Percentiles rank a stretch among this genome's conserved stretches.
These are phyloP conservation scores for Gossypium rotundifolium DNA, from an alignment of 345 rosid genomes.

Conservation along the genomic window DNA sequence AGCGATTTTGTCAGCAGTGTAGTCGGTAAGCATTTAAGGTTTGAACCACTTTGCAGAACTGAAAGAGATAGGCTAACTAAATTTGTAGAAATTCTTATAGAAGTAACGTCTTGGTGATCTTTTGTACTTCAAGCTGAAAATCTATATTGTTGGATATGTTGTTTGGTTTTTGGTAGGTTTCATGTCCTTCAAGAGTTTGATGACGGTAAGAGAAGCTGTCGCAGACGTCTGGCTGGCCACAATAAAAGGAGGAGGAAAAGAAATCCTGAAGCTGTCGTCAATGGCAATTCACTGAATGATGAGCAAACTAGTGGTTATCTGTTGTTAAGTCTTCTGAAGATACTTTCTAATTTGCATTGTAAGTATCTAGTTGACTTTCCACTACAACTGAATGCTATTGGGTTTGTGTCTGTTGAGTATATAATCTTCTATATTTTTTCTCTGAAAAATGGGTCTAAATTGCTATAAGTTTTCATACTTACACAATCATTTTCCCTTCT, in stretches of 20 bases:
- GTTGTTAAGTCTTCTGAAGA: slow-evolving; percentile 73
- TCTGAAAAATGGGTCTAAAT: neutral
- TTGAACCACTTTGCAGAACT: neutral
- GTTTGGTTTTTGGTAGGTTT: slow-evolving; percentile 48
- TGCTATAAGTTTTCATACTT: neutral
- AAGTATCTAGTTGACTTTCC: slow-evolving; percentile 21
- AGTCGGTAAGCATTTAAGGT: slow-evolving; percentile 58
- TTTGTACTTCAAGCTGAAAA: neutral
- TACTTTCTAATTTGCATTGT: slow-evolving; percentile 89
- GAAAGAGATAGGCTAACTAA: neutral
- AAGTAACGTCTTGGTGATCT: neutral
- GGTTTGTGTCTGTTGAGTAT: neutral
- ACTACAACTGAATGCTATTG: neutral
- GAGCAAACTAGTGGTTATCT: slow-evolving; percentile 79
- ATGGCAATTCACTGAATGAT: slow-evolving; percentile 50
- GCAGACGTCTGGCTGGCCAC: slow-evolving; percentile 98
- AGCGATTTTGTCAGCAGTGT: slow-evolving; percentile 99
- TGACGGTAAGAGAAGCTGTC: slow-evolving; percentile 98
- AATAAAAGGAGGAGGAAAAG: slow-evolving; percentile 95
- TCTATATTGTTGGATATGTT: neutral
- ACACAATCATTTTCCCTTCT: neutral
- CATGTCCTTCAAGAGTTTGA: slow-evolving; percentile 97
- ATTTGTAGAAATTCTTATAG: neutral
- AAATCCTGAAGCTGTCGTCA: slow-evolving; percentile 58
- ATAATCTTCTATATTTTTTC: neutral